phyloP scores from a whole-genome alignment of 2,329 filamentous ascomycete species.

The Aureobasidium sp. region DNA sequence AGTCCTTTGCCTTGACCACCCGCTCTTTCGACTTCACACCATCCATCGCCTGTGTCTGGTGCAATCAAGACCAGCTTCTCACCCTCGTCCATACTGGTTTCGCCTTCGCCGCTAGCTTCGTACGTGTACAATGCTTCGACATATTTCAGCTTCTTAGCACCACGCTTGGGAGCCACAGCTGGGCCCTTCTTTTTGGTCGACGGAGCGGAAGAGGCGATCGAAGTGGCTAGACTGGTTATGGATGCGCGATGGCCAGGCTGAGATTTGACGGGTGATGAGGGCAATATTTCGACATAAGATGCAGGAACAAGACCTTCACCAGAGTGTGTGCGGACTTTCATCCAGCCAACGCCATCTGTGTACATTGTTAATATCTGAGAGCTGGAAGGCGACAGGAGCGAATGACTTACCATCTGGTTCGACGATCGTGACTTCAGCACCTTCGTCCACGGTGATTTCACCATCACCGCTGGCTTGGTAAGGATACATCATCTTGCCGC shows the following conservation, averaged over 20 bases:
- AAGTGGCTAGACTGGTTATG: constrained; percentile 57
- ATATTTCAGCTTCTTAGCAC: constrained; percentile 60
- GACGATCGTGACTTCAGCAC: constrained; percentile 66
- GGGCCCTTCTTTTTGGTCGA: constrained; percentile 75
- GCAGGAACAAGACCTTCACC: constrained; percentile 82
- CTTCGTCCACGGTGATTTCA: constrained; percentile 74
- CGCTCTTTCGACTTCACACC: constrained; percentile 85
- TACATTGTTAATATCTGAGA: constrained; percentile 47
- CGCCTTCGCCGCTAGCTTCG: constrained; percentile 71
- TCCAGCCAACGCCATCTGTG: constrained; percentile 84
- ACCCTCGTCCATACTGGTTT: constrained; percentile 85
- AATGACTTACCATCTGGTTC: constrained; percentile 74
- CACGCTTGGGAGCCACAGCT: constrained; percentile 80
- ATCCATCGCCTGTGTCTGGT: constrained; percentile 85
- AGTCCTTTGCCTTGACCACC: constrained; percentile 73
- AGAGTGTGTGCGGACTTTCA: constrained; percentile 60
- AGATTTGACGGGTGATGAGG: constrained; percentile 22
- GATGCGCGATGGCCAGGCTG: constrained; percentile 37
- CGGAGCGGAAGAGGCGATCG: constrained; percentile 30
- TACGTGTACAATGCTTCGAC: constrained; percentile 94
- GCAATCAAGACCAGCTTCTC: constrained; percentile 87
- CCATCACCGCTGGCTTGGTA: constrained; percentile 77
- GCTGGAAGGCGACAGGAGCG: background rate
- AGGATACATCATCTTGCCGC: constrained; percentile 80
- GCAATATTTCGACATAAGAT: constrained; percentile 67